These are phyloP conservation scores for Cyberlindnera subsufficiens DNA, from an alignment of 805 yeast species.

Conservation along the genomic window DNA sequence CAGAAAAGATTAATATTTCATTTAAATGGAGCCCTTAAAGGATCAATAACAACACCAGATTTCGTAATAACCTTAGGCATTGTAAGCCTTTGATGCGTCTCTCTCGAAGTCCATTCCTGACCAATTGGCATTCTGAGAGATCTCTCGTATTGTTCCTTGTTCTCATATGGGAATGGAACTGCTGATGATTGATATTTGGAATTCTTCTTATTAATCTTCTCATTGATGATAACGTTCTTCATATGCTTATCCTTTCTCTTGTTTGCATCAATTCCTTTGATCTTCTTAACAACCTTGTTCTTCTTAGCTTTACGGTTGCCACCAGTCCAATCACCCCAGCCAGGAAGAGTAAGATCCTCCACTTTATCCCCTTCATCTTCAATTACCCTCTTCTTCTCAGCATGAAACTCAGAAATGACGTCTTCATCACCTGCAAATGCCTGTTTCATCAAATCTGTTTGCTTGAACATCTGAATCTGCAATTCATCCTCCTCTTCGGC, in stretches of 20 bases:
- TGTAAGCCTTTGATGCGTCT: constrained; percentile 79
- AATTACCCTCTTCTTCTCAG: constrained; percentile 62
- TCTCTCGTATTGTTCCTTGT: constrained; percentile 90
- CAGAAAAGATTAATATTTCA: constrained; percentile 15
- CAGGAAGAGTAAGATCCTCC: constrained; percentile 83
- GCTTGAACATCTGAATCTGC: constrained; percentile 56
- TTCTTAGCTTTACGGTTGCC: constrained; percentile 37
- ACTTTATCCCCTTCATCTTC: constrained; percentile 84
- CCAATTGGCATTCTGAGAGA: constrained; percentile 94
- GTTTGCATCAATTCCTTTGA: constrained; percentile 61
- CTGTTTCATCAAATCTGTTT: constrained; percentile 74
- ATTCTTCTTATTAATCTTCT: constrained; percentile 76
- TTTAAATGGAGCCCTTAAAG: constrained; percentile 80
- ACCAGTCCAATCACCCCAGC: constrained; percentile 99
- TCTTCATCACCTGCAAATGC: constrained; percentile 99
- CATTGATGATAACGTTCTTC: constrained; percentile 84
- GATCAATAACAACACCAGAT: constrained; percentile 87
- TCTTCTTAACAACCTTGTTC: constrained; percentile 60
- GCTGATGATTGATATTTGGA: constrained; percentile 78
- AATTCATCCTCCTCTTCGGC: constrained; percentile 37
- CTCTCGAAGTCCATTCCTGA: constrained; percentile 90
- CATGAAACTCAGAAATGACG: constrained; percentile 70
- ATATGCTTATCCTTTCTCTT: constrained; percentile 73
- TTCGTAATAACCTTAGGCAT: constrained; percentile 86
- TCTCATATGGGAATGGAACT: constrained; percentile 95